phyloP scores from a whole-genome alignment of 2,329 filamentous ascomycete species.

The Fusarium redolens region DNA sequence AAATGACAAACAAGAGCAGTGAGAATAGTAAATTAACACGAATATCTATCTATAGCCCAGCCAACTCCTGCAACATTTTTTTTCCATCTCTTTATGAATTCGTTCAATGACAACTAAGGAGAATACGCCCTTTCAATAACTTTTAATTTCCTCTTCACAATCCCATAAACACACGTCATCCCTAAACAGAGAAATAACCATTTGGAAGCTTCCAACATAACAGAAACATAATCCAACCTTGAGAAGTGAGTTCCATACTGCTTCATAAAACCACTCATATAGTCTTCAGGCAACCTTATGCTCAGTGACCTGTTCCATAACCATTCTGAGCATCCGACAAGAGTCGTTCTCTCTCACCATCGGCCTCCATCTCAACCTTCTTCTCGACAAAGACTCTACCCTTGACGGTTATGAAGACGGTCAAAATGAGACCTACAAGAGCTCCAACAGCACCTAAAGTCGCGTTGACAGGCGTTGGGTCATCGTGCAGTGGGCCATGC shows the following conservation, averaged over 20 bases:
- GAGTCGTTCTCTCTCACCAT: constrained; percentile 26
- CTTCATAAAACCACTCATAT: rapidly evolving
- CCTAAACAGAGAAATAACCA: too few species aligned
- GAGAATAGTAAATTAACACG: background rate
- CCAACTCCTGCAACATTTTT: background rate
- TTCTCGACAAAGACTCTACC: constrained; percentile 28
- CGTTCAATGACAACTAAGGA: background rate
- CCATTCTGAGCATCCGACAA: constrained; percentile 10
- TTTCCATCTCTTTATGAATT: background rate
- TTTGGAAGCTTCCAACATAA: background rate
- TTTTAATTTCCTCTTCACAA: background rate
- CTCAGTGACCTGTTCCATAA: constrained; percentile 13
- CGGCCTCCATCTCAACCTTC: constrained; percentile 25
- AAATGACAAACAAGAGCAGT: background rate
- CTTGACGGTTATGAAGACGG: constrained; percentile 10
- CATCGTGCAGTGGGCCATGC: constrained; percentile 43
- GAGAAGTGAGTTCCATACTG: rapidly evolving
- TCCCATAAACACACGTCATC: too few species aligned
- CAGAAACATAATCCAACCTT: rapidly evolving
- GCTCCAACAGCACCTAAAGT: constrained; percentile 9
- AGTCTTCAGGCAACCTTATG: background rate
- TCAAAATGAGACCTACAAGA: constrained; percentile 4
- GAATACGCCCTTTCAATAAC: rapidly evolving
- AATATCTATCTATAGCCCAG: background rate
- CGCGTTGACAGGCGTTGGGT: constrained; percentile 21